Conservation (phyloP, 1,284 basidiomycete species). For the Mycena sp. region DNA sequence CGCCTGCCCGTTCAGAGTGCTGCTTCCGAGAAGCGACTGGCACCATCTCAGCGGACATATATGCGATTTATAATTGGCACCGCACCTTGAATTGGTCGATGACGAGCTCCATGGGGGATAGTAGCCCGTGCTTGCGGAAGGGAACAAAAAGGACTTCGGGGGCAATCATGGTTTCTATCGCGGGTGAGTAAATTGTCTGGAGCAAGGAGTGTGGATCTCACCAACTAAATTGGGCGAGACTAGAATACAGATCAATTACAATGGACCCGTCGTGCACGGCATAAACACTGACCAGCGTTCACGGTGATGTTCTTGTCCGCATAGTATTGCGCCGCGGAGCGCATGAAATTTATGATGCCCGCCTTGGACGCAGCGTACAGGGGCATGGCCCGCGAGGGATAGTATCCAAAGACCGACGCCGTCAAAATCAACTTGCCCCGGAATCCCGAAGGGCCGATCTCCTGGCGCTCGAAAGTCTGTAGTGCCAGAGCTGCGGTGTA, state of each 20-base stretch:
- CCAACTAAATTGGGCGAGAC: constrained; percentile 33
- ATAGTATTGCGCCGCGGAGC: constrained; percentile 30
- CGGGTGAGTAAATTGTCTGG: too few relatives aligned
- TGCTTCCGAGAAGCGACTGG: constrained; percentile 30
- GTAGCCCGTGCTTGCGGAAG: constrained; percentile 23
- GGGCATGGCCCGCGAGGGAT: constrained; percentile 24
- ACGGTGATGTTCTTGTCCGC: constrained; percentile 30
- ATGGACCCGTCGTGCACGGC: too few relatives aligned
- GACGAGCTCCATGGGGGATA: constrained; percentile 28
- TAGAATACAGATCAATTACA: too few relatives aligned
- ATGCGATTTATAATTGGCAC: too few relatives aligned
- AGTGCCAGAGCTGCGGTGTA: constrained; percentile 34
- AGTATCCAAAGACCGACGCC: constrained; percentile 29
- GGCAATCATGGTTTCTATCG: constrained; percentile 28
- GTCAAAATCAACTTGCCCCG: constrained; percentile 34
- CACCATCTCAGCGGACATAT: too few relatives aligned
- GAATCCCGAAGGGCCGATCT: constrained; percentile 31
- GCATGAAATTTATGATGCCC: constrained; percentile 32
- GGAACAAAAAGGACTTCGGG: constrained; percentile 21
- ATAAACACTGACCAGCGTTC: too few relatives aligned
- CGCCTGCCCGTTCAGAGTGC: constrained; percentile 30
- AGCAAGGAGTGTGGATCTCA: too few relatives aligned
- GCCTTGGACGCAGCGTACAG: constrained; percentile 34
- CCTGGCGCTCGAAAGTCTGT: constrained; percentile 35
- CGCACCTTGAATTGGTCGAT: constrained; percentile 31